These are phyloP conservation scores for Musa schizocarpa DNA, from an alignment of 176 grass and related monocot species.

Conservation along the genomic window DNA sequence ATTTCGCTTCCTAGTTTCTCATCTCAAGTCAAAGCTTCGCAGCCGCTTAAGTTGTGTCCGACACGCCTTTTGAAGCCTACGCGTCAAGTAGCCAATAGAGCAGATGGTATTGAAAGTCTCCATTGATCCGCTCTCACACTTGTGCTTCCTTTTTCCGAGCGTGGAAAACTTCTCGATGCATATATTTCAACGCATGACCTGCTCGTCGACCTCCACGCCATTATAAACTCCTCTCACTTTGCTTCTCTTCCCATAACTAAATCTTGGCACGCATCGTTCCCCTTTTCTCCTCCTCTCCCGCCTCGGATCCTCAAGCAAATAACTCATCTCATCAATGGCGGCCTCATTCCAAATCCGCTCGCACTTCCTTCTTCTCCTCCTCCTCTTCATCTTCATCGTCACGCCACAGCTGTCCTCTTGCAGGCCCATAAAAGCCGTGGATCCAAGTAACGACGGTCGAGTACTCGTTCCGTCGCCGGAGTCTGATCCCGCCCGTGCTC, in stretches of 20 bases:
- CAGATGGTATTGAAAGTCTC: background rate
- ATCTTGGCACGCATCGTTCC: too few species aligned
- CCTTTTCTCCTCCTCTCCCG: too few species aligned
- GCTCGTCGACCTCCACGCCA: too few species aligned
- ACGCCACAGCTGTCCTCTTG: background rate
- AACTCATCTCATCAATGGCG: background rate
- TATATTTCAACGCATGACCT: background rate
- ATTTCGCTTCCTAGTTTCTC: too few species aligned
- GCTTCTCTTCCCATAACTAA: too few species aligned
- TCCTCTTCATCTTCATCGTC: background rate
- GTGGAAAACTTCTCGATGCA: background rate
- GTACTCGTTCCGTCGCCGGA: background rate
- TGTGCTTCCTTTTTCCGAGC: background rate
- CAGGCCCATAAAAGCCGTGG: background rate
- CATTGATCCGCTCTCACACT: background rate
- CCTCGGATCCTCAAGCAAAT: too few species aligned
- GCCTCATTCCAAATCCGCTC: background rate
- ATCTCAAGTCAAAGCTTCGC: too few species aligned
- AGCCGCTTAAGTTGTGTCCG: background rate
- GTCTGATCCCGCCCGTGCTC: too few species aligned
- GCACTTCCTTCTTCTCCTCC: background rate
- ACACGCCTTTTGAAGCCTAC: background rate
- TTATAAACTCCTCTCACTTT: too few species aligned
- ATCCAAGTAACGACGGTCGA: too few species aligned
- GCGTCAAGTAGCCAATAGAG: background rate